These are phyloP conservation scores for Mediolabrus comicus DNA, from an alignment of 108 stramenopile genomes.

Conservation along the genomic window DNA sequence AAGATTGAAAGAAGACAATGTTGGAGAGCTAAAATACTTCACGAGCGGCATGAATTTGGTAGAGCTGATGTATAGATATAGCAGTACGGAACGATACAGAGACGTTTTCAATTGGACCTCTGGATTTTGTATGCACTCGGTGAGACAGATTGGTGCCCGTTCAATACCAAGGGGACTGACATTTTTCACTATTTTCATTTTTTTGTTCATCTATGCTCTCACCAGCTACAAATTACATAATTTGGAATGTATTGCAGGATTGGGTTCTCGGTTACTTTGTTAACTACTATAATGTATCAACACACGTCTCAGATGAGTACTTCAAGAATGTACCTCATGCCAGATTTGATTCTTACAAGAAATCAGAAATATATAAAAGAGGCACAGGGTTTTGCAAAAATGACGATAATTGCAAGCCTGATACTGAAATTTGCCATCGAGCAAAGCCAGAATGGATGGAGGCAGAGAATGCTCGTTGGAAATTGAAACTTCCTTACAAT, in stretches of 20 bases:
- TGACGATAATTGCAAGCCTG: constrained; percentile 6
- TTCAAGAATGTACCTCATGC: constrained; percentile 23
- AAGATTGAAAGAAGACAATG: constrained; percentile 21
- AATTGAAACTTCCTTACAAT: constrained; percentile 10
- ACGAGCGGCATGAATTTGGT: constrained; percentile 33
- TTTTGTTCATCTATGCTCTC: no score
- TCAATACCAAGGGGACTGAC: no score
- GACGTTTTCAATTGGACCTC: constrained; percentile 15
- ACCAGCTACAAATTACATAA: no score
- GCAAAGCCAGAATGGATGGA: constrained; percentile 24
- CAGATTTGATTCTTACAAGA: constrained; percentile 17
- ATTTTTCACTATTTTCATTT: not conserved
- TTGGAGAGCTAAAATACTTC: constrained; percentile 28
- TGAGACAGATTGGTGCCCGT: no score
- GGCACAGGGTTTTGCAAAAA: constrained; percentile 22
- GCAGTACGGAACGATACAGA: constrained; percentile 13
- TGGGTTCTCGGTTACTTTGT: constrained; percentile 46
- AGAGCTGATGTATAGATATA: constrained; percentile 39
- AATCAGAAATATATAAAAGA: constrained; percentile 13
- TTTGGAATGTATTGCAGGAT: constrained; percentile 19
- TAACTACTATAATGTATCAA: constrained; percentile 38
- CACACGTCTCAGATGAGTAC: constrained; percentile 8
- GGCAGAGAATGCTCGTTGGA: constrained; percentile 5
- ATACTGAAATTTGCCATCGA: constrained; percentile 21
- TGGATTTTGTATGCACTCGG: constrained; percentile 23